Evolutionary conservation across 2,329 filamentous ascomycete species (phyloP).

Genomic region (Elsinoe australis): DNA sequence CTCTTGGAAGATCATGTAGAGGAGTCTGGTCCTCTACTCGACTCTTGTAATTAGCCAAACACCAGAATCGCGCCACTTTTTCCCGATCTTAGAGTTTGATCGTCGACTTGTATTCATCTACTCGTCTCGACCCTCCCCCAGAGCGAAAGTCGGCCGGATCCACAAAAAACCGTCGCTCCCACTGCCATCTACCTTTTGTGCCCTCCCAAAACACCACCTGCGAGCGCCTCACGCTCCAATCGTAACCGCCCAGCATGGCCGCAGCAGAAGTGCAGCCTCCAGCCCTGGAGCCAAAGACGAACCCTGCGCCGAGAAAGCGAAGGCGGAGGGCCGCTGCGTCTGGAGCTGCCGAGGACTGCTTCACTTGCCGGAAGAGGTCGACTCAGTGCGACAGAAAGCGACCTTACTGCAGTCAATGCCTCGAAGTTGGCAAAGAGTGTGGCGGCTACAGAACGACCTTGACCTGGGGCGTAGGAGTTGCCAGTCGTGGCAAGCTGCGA

Average conservation of each 20-base stretch:
- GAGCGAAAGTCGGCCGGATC: conserved; percentile 1
- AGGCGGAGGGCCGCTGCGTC: conserved; percentile 81
- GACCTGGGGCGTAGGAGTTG: conserved; percentile 93
- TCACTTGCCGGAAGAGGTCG: conserved; percentile 77
- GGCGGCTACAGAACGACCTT: conserved; percentile 94
- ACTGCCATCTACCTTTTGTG: too few species aligned
- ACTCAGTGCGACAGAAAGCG: conserved; percentile 83
- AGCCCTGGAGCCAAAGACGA: conserved; percentile 17
- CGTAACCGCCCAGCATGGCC: neutral
- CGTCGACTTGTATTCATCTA: conserved; percentile 11
- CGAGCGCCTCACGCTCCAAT: neutral
- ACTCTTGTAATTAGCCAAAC: conserved; percentile 2
- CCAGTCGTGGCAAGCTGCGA: conserved; percentile 87
- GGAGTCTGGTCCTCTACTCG: neutral
- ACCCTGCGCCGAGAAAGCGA: conserved; percentile 49
- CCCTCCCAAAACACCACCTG: neutral
- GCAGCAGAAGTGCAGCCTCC: conserved; percentile 12
- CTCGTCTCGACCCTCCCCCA: neutral
- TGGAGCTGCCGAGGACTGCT: conserved; percentile 90
- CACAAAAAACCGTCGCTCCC: conserved; percentile 1
- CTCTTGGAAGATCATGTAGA: conserved; percentile 4
- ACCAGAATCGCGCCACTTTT: conserved; percentile 1
- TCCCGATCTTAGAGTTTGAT: conserved; percentile 11
- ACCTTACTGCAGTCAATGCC: conserved; percentile 90
- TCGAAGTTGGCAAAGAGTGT: conserved; percentile 86